Evolutionary conservation across 305 asterid species (phyloP), one percentile per base, ranked within the genome.

Genomic region (Rubia tinctorum): DNA sequence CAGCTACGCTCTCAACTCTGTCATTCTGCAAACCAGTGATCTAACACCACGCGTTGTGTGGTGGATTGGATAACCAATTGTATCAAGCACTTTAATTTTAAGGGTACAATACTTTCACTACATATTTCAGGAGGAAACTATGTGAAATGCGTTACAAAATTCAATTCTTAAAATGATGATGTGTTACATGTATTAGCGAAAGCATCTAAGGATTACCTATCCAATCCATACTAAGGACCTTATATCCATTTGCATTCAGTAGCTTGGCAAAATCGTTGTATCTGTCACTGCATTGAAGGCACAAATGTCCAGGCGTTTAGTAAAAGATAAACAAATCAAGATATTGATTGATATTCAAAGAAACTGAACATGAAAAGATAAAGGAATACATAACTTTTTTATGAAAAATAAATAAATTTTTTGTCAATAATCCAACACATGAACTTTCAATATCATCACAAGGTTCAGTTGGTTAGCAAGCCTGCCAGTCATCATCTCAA

Each of bases 181-280:
- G 25, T 55, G 15, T 2, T 30, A 20, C 6, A 12, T 40, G 53
- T n/a, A 23, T 51, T 40, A 63, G 7, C 0, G 15, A 25, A 18
- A 71, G 17, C 22, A 13, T 65, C 40, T 22, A 30, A 22, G 56
- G 82, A 90, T 84, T 78, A 91, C 99, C 98, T 76, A 89, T 85
- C 99, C 99, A 91, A 72, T 94, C 99, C 98, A 94, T 88, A 72
- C 90, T 98, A 66, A 89, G 86, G 55, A 88, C 98, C 85, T 91
- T 94, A 79, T 85, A 86, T 80, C 97, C 99, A 79, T 88, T 86
- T 43, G 86, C 89, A 77, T 89, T 94, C 73, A 94, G 88, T 73
- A 82, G 87, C 88, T 88, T 90, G 74, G 99, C 99, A 63, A 94
- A 91, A 81, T 86, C 87, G 77, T 55, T 80, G 70, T 94, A 92